Conservation (phyloP, 257 asterid species). For the Lycium ferocissimum region DNA sequence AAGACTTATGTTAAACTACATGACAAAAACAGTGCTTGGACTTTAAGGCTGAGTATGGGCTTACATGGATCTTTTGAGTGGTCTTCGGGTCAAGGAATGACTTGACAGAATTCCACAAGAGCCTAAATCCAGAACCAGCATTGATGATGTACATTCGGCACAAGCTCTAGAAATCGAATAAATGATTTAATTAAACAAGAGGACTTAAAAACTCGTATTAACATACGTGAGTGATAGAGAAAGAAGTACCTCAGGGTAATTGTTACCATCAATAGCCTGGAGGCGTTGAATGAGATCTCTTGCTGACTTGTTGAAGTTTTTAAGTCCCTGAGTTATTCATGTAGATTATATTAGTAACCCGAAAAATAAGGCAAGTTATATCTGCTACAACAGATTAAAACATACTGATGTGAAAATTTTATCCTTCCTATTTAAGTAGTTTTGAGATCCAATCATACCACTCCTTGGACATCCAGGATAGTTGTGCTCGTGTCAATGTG, state of each 20-base stretch:
- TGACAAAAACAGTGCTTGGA: not conserved
- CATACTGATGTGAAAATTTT: not conserved
- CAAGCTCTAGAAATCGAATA: conserved; percentile 58
- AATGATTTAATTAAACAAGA: not conserved
- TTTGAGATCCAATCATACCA: conserved; percentile 53
- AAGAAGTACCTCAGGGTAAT: conserved; percentile 85
- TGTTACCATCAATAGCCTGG: conserved; percentile 92
- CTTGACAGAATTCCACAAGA: conserved; percentile 94
- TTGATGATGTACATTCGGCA: conserved; percentile 95
- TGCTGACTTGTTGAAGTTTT: conserved; percentile 84
- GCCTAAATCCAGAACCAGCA: conserved; percentile 97
- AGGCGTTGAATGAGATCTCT: conserved; percentile 87
- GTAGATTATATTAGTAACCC: not conserved
- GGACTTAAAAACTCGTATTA: not conserved
- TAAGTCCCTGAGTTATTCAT: conserved; percentile 67
- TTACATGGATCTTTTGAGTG: conserved; percentile 90
- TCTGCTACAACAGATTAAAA: not conserved
- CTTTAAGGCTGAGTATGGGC: conserved; percentile 26
- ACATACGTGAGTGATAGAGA: not conserved
- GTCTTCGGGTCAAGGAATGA: conserved; percentile 98
- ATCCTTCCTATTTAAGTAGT: not conserved
- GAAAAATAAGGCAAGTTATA: not conserved
- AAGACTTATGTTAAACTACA: conserved; percentile 3
- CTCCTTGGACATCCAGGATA: conserved; percentile 97
- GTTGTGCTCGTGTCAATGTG: conserved; percentile 98